Conservation (phyloP, 768 basidiomycete genomes). For the Coprinopsis sp. region DNA sequence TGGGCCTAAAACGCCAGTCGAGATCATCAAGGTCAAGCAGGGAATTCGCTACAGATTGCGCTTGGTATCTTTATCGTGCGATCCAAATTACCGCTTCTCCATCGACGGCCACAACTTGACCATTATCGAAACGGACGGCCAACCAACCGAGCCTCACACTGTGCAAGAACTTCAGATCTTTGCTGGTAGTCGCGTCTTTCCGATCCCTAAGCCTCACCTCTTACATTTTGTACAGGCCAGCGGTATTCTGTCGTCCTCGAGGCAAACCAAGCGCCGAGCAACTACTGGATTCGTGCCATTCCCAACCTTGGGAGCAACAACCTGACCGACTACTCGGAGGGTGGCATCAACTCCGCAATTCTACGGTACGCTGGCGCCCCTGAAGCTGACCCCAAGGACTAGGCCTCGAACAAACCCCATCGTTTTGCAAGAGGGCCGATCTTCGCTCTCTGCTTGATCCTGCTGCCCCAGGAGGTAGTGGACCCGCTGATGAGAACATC, state of each 20-base stretch:
- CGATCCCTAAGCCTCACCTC: background rate
- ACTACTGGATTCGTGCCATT: slow-evolving; percentile 38
- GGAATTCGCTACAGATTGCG: slow-evolving; percentile 51
- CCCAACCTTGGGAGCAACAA: slow-evolving; percentile 14
- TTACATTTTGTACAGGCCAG: slow-evolving; percentile 19
- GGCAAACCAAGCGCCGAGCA: slow-evolving; percentile 35
- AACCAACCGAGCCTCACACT: slow-evolving; percentile 25
- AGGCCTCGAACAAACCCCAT: slow-evolving; percentile 4
- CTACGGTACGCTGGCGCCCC: slow-evolving; percentile 39
- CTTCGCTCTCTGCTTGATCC: slow-evolving; percentile 17
- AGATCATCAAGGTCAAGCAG: slow-evolving; percentile 38
- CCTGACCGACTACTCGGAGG: slow-evolving; percentile 19
- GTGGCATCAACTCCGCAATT: slow-evolving; percentile 39
- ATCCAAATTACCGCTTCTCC: slow-evolving; percentile 39
- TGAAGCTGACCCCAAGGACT: slow-evolving; percentile 18
- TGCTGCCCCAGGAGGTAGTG: slow-evolving; percentile 19
- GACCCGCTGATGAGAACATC: slow-evolving; percentile 18
- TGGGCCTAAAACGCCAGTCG: slow-evolving; percentile 34
- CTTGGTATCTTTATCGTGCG: slow-evolving; percentile 47
- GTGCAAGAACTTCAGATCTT: slow-evolving; percentile 40
- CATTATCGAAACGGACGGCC: slow-evolving; percentile 40
- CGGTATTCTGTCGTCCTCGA: slow-evolving; percentile 34
- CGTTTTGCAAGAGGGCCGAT: slow-evolving; percentile 15
- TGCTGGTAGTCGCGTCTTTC: slow-evolving; percentile 24
- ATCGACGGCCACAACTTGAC: slow-evolving; percentile 38